A percentile compares a stretch with the other conserved stretches of the same genome.
These are phyloP conservation scores for Candida michaelii DNA, from an alignment of 805 yeast species.

Conservation along the genomic window DNA sequence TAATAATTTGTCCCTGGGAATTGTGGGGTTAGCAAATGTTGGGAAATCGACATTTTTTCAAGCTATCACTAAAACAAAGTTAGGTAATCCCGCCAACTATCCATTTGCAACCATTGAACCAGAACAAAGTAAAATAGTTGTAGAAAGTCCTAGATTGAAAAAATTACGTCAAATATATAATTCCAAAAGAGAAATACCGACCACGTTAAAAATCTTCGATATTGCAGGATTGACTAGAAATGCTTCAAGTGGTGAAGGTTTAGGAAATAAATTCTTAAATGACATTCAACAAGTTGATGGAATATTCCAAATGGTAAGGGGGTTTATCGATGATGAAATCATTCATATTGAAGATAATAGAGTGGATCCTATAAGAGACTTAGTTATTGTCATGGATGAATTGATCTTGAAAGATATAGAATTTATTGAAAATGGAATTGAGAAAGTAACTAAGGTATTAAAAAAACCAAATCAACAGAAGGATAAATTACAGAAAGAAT, in stretches of 20 bases:
- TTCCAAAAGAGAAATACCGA: constrained; percentile 87
- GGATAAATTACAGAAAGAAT: constrained; percentile 25
- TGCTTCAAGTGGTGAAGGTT: constrained; percentile 95
- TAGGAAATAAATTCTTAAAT: constrained; percentile 95
- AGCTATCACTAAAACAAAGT: constrained; percentile 87
- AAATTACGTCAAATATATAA: constrained; percentile 69
- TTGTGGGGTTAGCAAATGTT: constrained; percentile 93
- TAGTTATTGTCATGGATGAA: constrained; percentile 64
- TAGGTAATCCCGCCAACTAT: constrained; percentile 96
- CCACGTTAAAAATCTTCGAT: constrained; percentile 89
- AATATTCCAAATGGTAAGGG: constrained; percentile 94
- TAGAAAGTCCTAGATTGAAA: constrained; percentile 88
- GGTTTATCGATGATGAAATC: constrained; percentile 97
- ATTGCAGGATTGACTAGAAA: constrained; percentile 98
- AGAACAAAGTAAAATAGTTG: constrained; percentile 94
- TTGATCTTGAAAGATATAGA: constrained; percentile 60
- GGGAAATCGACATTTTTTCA: constrained; percentile 98
- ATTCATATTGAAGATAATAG: constrained; percentile 67
- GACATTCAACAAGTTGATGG: constrained; percentile 98
- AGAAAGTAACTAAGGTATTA: constrained; percentile 26
- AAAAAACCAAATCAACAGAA: constrained; percentile 31
- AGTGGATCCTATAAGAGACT: constrained; percentile 59
- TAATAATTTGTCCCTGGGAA: constrained; percentile 57
- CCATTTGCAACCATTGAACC: constrained; percentile 99
- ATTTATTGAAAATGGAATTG: constrained; percentile 52